Evolutionary conservation across 2,329 filamentous ascomycete species (phyloP), one percentile per base, ranked within the genome.

Genomic region (Falciphora oryzae): DNA sequence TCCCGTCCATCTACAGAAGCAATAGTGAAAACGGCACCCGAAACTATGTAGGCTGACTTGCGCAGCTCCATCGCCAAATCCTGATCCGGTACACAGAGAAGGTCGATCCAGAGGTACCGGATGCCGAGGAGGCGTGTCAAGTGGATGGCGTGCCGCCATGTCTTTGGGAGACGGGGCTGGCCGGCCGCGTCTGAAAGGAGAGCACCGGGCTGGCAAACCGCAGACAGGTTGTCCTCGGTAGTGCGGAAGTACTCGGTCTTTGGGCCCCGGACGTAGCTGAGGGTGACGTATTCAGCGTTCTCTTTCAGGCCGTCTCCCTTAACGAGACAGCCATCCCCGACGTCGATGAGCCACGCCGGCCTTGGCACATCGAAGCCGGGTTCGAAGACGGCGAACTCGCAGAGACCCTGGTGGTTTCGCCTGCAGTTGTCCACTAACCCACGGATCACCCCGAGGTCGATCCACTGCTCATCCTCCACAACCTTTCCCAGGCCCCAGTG

Each of bases 11-110:
- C 60, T 7, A 62, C 60, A 7, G 53, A 35, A 11, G 60, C 60
- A 22, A 62, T 53, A 18, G 35, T 62, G 60, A 62, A 62, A 53
- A 35, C 35, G 35, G 60, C 38, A 25, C 60, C 60, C 8, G 38
- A 44, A n/a, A 62, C 29, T 2, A 62, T 29, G 38, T 62, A 62
- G 35, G 35, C 32, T 2, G 25, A 44, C 18, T 62, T 62, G 60
- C 35, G 10, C 4, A 62, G 60, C 25, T 62, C 60, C 18, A 18
- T 14, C 38, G 53, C 31, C 29, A 18, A 31, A 11, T 57, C 53
- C 25, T 57, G 53, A 57, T n/a, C 11, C 53, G 32, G 32, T 32
- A 57, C 6, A 31, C 57, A 59, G 57, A 59, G 57, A 3, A 59
- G 59, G 4, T 61, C 59, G 14, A 38, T 61, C 59, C 59, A 61